Percentiles rank a stretch among this genome's conserved stretches.
phyloP scores from a whole-genome alignment of 768 basidiomycete species.

The Exidia glandulosa region DNA sequence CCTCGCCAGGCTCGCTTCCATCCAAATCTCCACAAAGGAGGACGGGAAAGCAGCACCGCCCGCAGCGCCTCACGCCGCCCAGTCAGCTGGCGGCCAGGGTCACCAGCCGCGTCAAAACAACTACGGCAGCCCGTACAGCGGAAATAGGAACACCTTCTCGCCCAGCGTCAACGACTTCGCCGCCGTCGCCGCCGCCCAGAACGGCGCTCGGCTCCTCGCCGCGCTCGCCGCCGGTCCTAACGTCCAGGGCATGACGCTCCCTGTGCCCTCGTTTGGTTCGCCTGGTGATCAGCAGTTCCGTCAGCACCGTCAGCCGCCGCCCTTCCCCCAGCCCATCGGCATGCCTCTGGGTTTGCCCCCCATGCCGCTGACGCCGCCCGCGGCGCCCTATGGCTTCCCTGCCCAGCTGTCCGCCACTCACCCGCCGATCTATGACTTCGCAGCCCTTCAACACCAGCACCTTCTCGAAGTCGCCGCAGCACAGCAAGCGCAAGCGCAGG shows the following conservation, averaged over 20 bases:
- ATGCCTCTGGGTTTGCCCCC: neutral
- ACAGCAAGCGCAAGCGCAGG: neutral
- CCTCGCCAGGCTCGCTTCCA: neutral
- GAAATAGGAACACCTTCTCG: neutral
- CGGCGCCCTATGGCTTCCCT: neutral
- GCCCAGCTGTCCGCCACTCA: neutral
- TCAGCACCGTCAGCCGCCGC: neutral
- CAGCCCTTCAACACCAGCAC: neutral
- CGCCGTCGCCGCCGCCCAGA: neutral
- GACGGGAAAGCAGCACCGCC: neutral
- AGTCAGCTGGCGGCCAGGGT: neutral
- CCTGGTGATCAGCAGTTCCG: neutral
- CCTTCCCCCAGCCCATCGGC: neutral
- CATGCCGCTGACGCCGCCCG: neutral
- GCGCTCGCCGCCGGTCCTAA: neutral
- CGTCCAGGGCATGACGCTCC: neutral
- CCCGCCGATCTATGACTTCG: neutral
- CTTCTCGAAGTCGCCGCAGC: neutral
- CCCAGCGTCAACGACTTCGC: neutral
- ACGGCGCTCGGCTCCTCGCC: neutral
- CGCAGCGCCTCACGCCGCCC: neutral
- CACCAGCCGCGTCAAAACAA: neutral
- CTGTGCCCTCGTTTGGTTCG: neutral
- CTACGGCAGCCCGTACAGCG: neutral
- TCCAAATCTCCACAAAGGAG: neutral